These are phyloP conservation scores for Cercospora sp. DNA, from an alignment of 2,329 filamentous ascomycete genomes.

Conservation along the genomic window DNA sequence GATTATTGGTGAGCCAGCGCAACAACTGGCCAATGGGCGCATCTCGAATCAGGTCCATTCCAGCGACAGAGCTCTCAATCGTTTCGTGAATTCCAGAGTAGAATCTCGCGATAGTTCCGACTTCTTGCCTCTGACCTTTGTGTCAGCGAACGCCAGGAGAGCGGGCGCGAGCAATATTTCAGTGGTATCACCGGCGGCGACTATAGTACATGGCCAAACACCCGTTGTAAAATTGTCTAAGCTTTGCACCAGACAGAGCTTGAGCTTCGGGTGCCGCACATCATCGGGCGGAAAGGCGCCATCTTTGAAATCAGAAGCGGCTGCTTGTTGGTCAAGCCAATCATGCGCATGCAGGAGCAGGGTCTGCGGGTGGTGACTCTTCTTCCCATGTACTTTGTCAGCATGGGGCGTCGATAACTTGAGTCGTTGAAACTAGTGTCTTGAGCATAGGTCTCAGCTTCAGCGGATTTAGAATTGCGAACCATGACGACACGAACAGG, in stretches of 20 bases:
- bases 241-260: neutral
- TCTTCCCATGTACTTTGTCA: neutral
- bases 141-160: neutral
- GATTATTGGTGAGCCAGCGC: conserved; percentile 55
- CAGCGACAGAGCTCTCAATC: no score
- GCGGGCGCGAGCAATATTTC: neutral
- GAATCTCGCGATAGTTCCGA: neutral
- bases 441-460: neutral
- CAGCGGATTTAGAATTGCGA: neutral
- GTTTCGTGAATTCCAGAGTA: neutral
- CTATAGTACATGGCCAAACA: neutral
- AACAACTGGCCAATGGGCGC: conserved; percentile 61
- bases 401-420: neutral
- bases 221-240: neutral
- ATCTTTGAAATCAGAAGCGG: neutral
- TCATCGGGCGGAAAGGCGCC: neutral
- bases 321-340: neutral
- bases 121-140: neutral
- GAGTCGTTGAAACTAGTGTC: neutral
- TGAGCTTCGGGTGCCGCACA: neutral
- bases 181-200: neutral
- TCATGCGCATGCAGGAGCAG: neutral
- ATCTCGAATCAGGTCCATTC: conserved; percentile 50
- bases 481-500: neutral
- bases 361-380: neutral